Base-by-base conservation (phyloP, 2,329 filamentous ascomycete genomes). In the Penicillium rolfsii region DNA sequence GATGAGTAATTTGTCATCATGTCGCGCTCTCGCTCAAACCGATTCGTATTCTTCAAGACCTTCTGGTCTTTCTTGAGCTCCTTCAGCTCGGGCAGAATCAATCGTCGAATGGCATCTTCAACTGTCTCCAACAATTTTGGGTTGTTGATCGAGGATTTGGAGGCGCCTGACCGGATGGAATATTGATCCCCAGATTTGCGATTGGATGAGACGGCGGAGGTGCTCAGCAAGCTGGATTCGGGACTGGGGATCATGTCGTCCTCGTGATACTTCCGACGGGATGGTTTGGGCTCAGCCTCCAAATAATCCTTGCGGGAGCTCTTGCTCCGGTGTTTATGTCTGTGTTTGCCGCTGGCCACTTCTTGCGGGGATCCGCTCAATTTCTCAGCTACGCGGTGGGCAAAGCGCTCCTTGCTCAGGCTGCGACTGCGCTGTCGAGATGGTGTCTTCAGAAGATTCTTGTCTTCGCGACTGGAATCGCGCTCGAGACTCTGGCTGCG, bases 1-100 rank as follows among this genome's bases (percentile, higher is more conserved):
- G 78, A 85, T 66, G 77, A 82, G 64, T 87, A 82, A 1, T 88
- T 88, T 57, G 87, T 85, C 68, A 87, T 82, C 73, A 85, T 81
- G 62, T 87, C 85, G 36, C 52, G 52, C n/a, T 56, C 53, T 57
- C 82, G 82, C 33, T 89, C 85, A 35, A 91, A 93, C 60, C 88
- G 89, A 58, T 86, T 86, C 11, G 86, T 86, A 69, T 87, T 89
- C 65, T 89, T 85, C 64, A 89, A 87, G 65, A 89, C 89, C 75
- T 91, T 93, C 74, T 94, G 91, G 72, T 97, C 93, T 70, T 93
- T 88, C 76, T 97, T 97, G 57, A 99, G 82, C 9, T 93, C 91
- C 69, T 92, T 94, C 48, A 99, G 83, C 76, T 99, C 94, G 0
- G 95, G 95, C 2, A 99, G 80, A 56, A 97, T 96, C 53, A 97